Percentiles rank a stretch among this genome's conserved stretches.
Evolutionary conservation across 441 rosid genomes (phyloP).

Genomic region (Pelargonium cotyledonis): DNA sequence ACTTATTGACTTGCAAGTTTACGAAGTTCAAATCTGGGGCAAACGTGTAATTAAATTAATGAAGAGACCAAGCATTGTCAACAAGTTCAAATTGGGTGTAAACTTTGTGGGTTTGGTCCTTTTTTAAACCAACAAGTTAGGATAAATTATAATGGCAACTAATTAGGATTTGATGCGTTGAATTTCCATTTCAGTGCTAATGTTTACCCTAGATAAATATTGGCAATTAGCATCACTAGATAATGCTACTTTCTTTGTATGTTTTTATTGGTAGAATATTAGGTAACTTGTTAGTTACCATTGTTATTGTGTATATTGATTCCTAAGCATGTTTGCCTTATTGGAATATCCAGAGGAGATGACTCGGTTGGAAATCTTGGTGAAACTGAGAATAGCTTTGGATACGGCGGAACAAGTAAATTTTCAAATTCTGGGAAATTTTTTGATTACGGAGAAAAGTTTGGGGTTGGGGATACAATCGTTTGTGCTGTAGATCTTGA

Average conservation of each 20-base stretch:
- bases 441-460: constrained; percentile 27
- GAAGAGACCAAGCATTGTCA: no score
- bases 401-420: constrained; percentile 34
- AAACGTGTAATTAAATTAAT: no score
- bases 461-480: constrained; percentile 27
- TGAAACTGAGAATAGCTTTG: constrained; percentile 26
- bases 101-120: background rate
- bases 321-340: constrained; percentile 22
- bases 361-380: constrained; percentile 28
- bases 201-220: background rate
- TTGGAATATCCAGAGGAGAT: constrained; percentile 30
- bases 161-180: background rate
- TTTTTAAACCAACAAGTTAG: background rate
- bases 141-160: no score
- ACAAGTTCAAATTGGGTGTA: background rate
- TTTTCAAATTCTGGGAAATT: constrained; percentile 23
- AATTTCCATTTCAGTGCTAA: background rate
- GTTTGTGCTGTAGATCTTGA: constrained; percentile 34
- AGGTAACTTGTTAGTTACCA: background rate
- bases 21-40: no score
- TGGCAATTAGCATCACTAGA: background rate
- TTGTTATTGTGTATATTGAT: no score
- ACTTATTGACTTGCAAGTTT: no score
- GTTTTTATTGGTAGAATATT: background rate
- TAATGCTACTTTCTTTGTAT: no score